Evolutionary conservation across 106 monocot species (phyloP), one percentile per base, ranked within the genome.

Genomic region (Dioscorea dumetorum): DNA sequence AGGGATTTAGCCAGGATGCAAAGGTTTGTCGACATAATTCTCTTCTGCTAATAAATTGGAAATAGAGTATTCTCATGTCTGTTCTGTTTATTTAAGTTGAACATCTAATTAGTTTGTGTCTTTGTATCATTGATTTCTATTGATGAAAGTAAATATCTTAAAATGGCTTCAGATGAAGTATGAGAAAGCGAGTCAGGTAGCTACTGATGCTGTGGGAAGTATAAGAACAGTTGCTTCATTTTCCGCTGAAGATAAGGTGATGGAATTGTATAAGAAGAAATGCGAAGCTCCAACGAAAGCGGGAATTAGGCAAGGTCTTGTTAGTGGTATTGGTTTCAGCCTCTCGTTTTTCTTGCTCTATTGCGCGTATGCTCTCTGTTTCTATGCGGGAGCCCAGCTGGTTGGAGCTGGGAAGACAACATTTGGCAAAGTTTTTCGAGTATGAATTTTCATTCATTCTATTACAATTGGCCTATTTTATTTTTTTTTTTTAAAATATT

Each of bases 181-280:
- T 49, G 87, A 83, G 60, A 82, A 87, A 69, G 87, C 83, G 28
- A 83, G 82, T 67, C 87, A 87, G 48, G 82, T 87, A 33, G 87
- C 83, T 18, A 87, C 70, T 77, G 87, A 87, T 69, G 87, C 87
- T 31, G 76, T 87, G 12, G 78, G 83, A 59, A 87, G 72, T 62
- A 87, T 87, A 73, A 72, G 87, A 68, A 87, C 87, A 9, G 79
- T 87, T 24, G 79, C 76, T 48, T 87, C 87, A 17, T 87, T 87
- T 41, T 82, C 79, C 2, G 87, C 82, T 59, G 87, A 87, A 68
- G 83, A 87, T 18, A 83, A 87, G 73, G 77, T 87, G 35, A 77
- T 87, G 77, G 70, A 73, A 48, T 64, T 87, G 7, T 87, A 87
- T 62, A 77, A 87, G 52, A 79, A 79, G 63, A 87, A 83, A 72